Base-by-base conservation (phyloP, 2,329 filamentous ascomycete genomes). In the Alternaria triticimaculans region DNA sequence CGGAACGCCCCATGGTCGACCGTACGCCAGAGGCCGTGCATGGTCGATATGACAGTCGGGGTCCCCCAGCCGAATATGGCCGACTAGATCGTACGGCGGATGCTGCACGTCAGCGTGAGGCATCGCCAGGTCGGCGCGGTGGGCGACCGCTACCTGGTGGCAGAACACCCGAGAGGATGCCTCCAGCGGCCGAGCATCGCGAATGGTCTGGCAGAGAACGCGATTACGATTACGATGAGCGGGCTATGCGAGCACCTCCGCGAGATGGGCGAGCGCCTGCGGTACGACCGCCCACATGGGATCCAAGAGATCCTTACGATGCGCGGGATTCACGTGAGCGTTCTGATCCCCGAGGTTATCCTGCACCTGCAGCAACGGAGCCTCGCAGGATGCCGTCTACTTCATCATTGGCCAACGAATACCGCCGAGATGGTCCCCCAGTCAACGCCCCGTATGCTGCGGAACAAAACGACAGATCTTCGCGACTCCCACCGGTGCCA, bases 81-180 rank as follows among this genome's bases (percentile, higher is more conserved):
- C 78, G 84, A 58, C 77, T 82, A 18, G 83, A 85, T 18, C 77
- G 82, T 37, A 78, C 80, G 2, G 71, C 65, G 25, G 83, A 85
- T 43, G 63, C 72, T 54, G 53, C 57, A 20, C 74, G 77, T 12
- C 78, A 78, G 8, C 80, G 82, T 55, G 81, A 83, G 15, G 73
- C 74, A 28, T 84, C 83, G 20, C 82, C 81, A 28, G 73, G 79
- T 28, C 77, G 76, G 45, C 78, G 78, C 49, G 67, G 78, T 49
- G 67, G 72, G 28, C 76, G 81, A 53, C 71, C 69, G 15, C 26
- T 70, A 3, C 62, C 63, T 60, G 69, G 67, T 33, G 71, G 71
- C 25, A 76, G 81, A 62, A 81, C 81, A 4, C 81, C 82, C 18
- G 80, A 80, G 48, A 71, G 74, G 49, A 65, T 63, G 20, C 50